phyloP scores from a whole-genome alignment of 495 filamentous ascomycete genomes.

The Tricharina praecox region DNA sequence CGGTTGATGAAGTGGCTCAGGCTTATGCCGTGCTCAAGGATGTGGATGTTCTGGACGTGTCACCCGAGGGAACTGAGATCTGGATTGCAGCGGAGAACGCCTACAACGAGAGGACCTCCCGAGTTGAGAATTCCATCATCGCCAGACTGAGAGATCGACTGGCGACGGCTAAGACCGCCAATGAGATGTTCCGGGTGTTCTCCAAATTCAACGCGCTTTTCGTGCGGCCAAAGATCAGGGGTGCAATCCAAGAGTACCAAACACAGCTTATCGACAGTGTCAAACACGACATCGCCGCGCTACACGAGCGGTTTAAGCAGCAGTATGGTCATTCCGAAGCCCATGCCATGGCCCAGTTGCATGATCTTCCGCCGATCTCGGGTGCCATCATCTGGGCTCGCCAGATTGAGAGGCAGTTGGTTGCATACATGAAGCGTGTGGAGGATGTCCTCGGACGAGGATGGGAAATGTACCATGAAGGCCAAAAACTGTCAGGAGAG shows the following conservation, averaged over 20 bases:
- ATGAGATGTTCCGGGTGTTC: conserved; percentile 99
- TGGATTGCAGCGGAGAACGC: conserved; percentile 86
- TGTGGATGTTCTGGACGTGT: conserved; percentile 86
- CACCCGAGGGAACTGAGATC: conserved; percentile 65
- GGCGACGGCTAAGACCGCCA: conserved; percentile 85
- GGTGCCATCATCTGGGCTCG: conserved; percentile 93
- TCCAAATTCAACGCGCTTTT: conserved; percentile 99
- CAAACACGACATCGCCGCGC: conserved; percentile 75
- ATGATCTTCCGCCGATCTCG: conserved; percentile 85
- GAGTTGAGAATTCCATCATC: conserved; percentile 98
- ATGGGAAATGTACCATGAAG: conserved; percentile 86
- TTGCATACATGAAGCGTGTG: conserved; percentile 93
- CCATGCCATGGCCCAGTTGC: conserved; percentile 90
- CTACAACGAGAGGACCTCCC: conserved; percentile 90
- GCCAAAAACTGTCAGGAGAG: conserved; percentile 79
- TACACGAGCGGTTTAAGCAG: conserved; percentile 95
- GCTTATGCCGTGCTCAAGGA: conserved; percentile 85
- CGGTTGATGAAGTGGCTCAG: conserved; percentile 88
- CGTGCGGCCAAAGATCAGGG: conserved; percentile 90
- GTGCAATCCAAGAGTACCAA: conserved; percentile 94
- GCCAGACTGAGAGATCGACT: conserved; percentile 81
- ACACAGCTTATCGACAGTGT: conserved; percentile 93
- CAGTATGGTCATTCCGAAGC: conserved; percentile 97
- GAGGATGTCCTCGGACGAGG: conserved; percentile 86
- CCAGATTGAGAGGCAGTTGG: conserved; percentile 87